Evolutionary conservation across 2,329 filamentous ascomycete genomes (phyloP).

Genomic region (Nigrograna mackinnonii): DNA sequence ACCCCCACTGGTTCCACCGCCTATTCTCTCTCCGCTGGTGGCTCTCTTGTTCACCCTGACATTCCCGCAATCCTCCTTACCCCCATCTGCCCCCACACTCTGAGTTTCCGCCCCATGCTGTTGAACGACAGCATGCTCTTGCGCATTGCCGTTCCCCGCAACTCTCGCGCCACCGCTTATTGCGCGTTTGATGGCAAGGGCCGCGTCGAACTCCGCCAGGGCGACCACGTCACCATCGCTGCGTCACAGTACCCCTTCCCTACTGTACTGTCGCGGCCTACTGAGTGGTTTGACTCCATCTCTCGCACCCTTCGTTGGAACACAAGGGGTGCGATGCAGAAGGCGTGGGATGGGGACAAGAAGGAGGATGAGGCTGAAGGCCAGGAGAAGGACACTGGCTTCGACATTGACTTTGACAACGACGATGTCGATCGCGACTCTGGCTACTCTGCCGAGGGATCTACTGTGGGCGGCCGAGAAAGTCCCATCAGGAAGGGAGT

Average conservation of each 20-base stretch:
- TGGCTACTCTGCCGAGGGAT: constrained; percentile 43
- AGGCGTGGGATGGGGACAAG: constrained; percentile 67
- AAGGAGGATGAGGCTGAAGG: constrained; percentile 52
- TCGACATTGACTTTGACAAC: constrained; percentile 97
- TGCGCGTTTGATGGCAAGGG: constrained; percentile 98
- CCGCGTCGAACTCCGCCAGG: constrained; percentile 87
- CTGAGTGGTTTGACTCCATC: constrained; percentile 97
- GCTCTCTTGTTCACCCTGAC: constrained; percentile 93
- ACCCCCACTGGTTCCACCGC: constrained; percentile 90
- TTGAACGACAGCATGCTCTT: constrained; percentile 93
- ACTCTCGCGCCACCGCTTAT: constrained; percentile 90
- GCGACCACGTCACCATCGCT: constrained; percentile 94
- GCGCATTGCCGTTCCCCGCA: constrained; percentile 81
- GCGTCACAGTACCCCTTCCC: constrained; percentile 97
- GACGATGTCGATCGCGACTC: constrained; percentile 50
- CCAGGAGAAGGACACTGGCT: constrained; percentile 58
- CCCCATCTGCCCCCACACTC: constrained; percentile 94
- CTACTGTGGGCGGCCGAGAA: constrained; percentile 32
- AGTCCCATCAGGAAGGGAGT: constrained; percentile 41
- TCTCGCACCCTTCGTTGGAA: constrained; percentile 94
- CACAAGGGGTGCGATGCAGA: constrained; percentile 87
- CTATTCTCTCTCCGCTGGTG: constrained; percentile 93
- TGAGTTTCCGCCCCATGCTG: constrained; percentile 97
- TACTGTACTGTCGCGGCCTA: constrained; percentile 85
- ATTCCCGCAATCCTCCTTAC: constrained; percentile 96